Conservation (phyloP, 768 basidiomycete species). For the Suillus lakei region DNA sequence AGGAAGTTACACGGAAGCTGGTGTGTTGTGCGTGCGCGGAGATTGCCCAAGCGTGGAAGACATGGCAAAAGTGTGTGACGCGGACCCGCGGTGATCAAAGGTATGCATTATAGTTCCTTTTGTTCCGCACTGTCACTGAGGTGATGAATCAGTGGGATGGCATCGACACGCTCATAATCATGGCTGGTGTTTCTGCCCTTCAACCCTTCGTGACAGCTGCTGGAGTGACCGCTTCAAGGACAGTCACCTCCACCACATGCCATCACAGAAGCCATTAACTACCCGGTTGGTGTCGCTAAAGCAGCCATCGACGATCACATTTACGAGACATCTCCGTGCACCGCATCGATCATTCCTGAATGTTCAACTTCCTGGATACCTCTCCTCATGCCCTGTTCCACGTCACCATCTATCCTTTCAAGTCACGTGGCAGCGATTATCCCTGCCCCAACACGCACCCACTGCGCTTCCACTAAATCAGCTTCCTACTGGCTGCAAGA, state of each 20-base stretch:
- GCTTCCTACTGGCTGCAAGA: too few species aligned
- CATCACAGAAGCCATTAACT: constrained; percentile 59
- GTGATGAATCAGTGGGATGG: constrained; percentile 63
- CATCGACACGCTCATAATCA: constrained; percentile 80
- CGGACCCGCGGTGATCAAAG: constrained; percentile 51
- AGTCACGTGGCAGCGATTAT: constrained; percentile 79
- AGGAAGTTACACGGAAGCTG: constrained; percentile 28
- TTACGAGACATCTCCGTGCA: constrained; percentile 50
- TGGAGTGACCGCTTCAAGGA: constrained; percentile 46
- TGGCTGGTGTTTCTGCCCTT: constrained; percentile 84
- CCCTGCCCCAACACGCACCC: constrained; percentile 82
- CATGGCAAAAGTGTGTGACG: constrained; percentile 64
- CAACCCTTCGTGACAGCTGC: constrained; percentile 76
- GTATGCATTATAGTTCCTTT: constrained; percentile 43
- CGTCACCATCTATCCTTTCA: constrained; percentile 75
- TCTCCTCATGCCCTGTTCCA: constrained; percentile 64
- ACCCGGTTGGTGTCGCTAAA: constrained; percentile 57
- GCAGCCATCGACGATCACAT: constrained; percentile 65
- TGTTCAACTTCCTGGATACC: constrained; percentile 61
- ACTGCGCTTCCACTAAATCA: constrained; percentile 85
- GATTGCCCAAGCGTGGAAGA: constrained; percentile 73
- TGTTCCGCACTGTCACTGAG: not conserved
- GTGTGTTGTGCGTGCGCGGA: constrained; percentile 55
- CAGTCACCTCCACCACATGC: constrained; percentile 42
- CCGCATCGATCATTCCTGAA: constrained; percentile 1